phyloP scores from a whole-genome alignment of 495 filamentous ascomycete genomes.

The Penicillium riverlandense region DNA sequence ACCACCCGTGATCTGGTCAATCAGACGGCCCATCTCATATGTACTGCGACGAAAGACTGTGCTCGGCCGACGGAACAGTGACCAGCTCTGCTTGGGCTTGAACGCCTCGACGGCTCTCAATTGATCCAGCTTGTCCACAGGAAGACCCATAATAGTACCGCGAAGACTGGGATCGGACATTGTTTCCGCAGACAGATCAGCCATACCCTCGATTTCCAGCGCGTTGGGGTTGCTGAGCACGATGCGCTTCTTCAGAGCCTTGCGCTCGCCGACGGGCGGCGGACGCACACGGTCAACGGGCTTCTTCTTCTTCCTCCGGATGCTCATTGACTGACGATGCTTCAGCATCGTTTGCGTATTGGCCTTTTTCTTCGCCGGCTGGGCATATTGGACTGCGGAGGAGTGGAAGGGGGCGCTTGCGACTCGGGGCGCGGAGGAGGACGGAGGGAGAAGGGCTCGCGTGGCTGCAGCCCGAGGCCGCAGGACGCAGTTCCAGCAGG shows the following conservation, averaged over 20 bases:
- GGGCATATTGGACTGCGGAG: slow-evolving; percentile 29
- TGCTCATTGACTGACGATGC: slow-evolving; percentile 32
- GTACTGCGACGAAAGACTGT: slow-evolving; percentile 69
- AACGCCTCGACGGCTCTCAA: slow-evolving; percentile 81
- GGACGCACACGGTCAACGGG: slow-evolving; percentile 34
- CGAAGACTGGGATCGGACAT: slow-evolving; percentile 45
- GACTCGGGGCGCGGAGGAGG: slow-evolving; percentile 24
- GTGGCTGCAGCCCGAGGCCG: slow-evolving; percentile 25
- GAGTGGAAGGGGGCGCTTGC: slow-evolving; percentile 41
- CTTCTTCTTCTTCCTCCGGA: slow-evolving; percentile 43
- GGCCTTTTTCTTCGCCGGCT: slow-evolving; percentile 31
- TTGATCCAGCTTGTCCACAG: slow-evolving; percentile 63
- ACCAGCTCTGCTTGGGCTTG: slow-evolving; percentile 86
- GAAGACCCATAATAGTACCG: slow-evolving; percentile 63
- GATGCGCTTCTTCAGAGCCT: slow-evolving; percentile 77
- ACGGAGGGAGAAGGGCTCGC: slow-evolving; percentile 31
- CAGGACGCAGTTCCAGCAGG: slow-evolving; percentile 62
- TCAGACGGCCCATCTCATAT: slow-evolving; percentile 55
- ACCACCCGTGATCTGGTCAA: slow-evolving; percentile 42
- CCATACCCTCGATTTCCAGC: slow-evolving; percentile 59
- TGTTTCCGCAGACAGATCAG: slow-evolving; percentile 48
- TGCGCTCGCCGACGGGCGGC: slow-evolving; percentile 71
- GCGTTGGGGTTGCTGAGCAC: slow-evolving; percentile 92
- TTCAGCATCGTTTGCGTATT: slow-evolving; percentile 16
- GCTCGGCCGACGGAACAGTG: slow-evolving; percentile 71